These are phyloP conservation scores for Huntiella savannae DNA, from an alignment of 2,329 filamentous ascomycete genomes.

Conservation along the genomic window DNA sequence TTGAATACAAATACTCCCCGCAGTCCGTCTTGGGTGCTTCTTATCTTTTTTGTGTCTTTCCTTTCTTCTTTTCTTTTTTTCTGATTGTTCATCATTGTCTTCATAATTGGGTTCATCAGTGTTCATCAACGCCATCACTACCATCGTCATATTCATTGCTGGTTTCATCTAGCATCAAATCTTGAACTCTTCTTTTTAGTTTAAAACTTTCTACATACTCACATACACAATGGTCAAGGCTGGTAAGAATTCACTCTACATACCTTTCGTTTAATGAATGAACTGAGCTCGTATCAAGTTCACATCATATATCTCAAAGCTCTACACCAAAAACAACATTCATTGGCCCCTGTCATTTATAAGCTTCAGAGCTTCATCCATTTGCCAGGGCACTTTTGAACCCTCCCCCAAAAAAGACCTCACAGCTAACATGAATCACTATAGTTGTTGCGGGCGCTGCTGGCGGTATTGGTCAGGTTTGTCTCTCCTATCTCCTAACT, in stretches of 20 bases:
- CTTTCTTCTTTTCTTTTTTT: slow-evolving; percentile 2
- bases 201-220: slow-evolving; percentile 6
- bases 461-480: slow-evolving; percentile 94
- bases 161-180: not conserved
- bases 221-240: slow-evolving; percentile 37
- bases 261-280: not conserved
- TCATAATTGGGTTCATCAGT: slow-evolving; percentile 6
- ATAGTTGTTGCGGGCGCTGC: slow-evolving; percentile 79
- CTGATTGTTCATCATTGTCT: not conserved
- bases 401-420: not conserved
- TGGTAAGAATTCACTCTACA: slow-evolving; percentile 24
- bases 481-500: not conserved
- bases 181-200: slow-evolving; percentile 2
- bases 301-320: too few relatives aligned
- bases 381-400: too few relatives aligned
- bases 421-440: not conserved
- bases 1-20: slow-evolving; percentile 7
- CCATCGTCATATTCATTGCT: slow-evolving; percentile 2
- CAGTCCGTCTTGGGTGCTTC: too few relatives aligned
- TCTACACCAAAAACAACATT: too few relatives aligned
- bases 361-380: not conserved
- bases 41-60: slow-evolving; percentile 2
- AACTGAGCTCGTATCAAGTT: not conserved
- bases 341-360: not conserved
- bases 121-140: not conserved